Conservation (phyloP, 1,284 basidiomycete genomes). For the Ustilago loliicola region DNA sequence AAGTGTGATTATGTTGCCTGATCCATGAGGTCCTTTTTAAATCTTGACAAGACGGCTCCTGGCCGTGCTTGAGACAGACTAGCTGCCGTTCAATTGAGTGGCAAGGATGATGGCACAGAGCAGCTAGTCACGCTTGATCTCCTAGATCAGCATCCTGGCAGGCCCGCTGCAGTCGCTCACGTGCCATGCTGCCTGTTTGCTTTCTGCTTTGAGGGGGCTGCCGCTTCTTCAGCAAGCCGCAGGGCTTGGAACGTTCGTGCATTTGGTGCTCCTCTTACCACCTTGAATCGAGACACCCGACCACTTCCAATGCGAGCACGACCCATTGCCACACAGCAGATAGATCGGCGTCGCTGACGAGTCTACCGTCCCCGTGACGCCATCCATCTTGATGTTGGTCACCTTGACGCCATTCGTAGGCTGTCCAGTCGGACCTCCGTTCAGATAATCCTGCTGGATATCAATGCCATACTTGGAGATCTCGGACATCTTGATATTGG, state of each 20-base stretch:
- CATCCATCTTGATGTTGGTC: slow-evolving; percentile 32
- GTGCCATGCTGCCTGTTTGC: not conserved
- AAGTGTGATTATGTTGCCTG: too few species aligned
- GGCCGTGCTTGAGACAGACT: too few species aligned
- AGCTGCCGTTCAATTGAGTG: too few species aligned
- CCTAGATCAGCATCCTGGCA: too few species aligned
- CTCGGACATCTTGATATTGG: slow-evolving; percentile 23
- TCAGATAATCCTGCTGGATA: slow-evolving; percentile 43
- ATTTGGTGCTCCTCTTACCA: slow-evolving; percentile 20
- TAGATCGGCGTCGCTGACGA: slow-evolving; percentile 19
- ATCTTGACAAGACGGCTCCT: too few species aligned
- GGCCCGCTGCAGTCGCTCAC: not conserved
- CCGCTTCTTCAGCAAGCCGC: slow-evolving; percentile 11
- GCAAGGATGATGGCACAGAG: too few species aligned
- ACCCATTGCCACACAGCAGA: slow-evolving; percentile 31
- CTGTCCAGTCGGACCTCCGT: slow-evolving; percentile 28
- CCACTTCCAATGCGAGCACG: slow-evolving; percentile 34
- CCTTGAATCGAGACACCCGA: slow-evolving; percentile 17
- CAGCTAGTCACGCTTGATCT: too few species aligned
- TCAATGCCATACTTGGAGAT: slow-evolving; percentile 40
- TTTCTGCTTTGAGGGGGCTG: not conserved
- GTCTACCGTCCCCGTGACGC: slow-evolving; percentile 28
- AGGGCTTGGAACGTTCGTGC: slow-evolving; percentile 21
- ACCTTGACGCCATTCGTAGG: slow-evolving; percentile 41
- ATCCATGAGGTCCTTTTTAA: too few species aligned